Evolutionary conservation across 768 basidiomycete species (phyloP).

Genomic region (Tylopilus subfusipes): DNA sequence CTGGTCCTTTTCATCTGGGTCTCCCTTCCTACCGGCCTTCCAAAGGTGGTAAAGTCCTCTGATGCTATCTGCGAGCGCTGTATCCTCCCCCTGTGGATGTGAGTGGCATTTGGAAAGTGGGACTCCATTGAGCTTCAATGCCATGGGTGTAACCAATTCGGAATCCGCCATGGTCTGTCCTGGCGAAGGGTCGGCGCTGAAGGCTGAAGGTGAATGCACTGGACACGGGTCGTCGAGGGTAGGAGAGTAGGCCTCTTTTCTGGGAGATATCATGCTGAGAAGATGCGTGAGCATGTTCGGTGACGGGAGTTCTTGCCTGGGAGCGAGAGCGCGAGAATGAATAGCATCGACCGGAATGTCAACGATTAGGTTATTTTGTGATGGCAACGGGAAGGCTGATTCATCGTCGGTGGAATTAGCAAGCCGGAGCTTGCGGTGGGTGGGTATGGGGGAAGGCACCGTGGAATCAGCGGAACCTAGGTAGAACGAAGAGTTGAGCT

Average conservation of each 20-base stretch:
- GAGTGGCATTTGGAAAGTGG: conserved; percentile 2
- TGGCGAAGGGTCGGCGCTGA: conserved; percentile 8
- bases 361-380: conserved; percentile 7
- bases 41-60: conserved; percentile 58
- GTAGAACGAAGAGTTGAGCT: conserved; percentile 3
- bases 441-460: conserved; percentile 47
- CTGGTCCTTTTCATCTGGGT: conserved; percentile 20
- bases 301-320: conserved; percentile 23
- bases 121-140: conserved; percentile 11
- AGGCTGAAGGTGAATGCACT: conserved; percentile 5
- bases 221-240: conserved; percentile 6
- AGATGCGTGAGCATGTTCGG: conserved; percentile 24
- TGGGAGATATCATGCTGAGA: conserved; percentile 26
- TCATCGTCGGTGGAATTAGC: conserved; percentile 1
- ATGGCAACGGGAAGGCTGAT: neutral
- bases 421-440: conserved; percentile 26
- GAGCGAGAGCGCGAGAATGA: conserved; percentile 10
- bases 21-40: conserved; percentile 38
- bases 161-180: conserved; percentile 21
- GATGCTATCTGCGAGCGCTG: conserved; percentile 49
- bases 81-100: conserved; percentile 25
- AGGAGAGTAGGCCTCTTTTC: conserved; percentile 16
- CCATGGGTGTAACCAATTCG: conserved; percentile 22
- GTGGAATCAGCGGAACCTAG: conserved; percentile 73
- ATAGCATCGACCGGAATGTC: conserved; percentile 19